phyloP scores from a whole-genome alignment of 2,329 filamentous ascomycete species.

The Nemania sp. region DNA sequence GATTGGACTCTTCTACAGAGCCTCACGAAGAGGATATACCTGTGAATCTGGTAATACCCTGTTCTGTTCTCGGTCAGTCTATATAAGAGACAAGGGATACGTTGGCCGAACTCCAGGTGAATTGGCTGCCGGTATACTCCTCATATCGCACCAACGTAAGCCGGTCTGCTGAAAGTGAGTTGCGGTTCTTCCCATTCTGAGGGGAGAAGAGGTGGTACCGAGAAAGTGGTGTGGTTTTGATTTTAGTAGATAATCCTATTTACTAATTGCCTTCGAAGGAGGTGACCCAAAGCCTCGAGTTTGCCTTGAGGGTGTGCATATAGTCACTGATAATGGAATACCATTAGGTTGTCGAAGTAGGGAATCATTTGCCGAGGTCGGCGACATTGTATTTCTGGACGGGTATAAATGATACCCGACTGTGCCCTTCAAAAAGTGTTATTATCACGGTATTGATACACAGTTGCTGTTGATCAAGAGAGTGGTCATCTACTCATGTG shows the following conservation, averaged over 20 bases:
- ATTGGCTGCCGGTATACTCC: too few species aligned
- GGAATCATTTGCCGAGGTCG: slow-evolving; percentile 9
- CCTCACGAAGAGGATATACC: not conserved
- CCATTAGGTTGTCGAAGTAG: not conserved
- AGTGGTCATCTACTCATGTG: not conserved
- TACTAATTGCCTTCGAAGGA: not conserved
- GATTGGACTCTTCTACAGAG: not conserved
- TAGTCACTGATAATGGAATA: not conserved
- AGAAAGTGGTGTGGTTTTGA: not conserved
- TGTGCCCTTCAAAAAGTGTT: not conserved
- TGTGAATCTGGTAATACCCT: not conserved
- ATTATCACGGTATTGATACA: not conserved
- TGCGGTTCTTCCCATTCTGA: not conserved
- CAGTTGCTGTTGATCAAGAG: not conserved
- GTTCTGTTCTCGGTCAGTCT: not conserved
- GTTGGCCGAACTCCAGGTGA: not conserved
- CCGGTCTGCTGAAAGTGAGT: not conserved
- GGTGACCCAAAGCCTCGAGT: not conserved
- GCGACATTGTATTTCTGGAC: slow-evolving; percentile 13
- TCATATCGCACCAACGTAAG: not conserved
- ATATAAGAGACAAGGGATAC: not conserved
- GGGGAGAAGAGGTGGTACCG: not conserved
- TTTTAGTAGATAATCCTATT: not conserved
- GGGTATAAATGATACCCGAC: not conserved
- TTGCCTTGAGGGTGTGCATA: not conserved